Conservation (phyloP, 139 green algal species). For the Raphidocelis subcapitata region DNA sequence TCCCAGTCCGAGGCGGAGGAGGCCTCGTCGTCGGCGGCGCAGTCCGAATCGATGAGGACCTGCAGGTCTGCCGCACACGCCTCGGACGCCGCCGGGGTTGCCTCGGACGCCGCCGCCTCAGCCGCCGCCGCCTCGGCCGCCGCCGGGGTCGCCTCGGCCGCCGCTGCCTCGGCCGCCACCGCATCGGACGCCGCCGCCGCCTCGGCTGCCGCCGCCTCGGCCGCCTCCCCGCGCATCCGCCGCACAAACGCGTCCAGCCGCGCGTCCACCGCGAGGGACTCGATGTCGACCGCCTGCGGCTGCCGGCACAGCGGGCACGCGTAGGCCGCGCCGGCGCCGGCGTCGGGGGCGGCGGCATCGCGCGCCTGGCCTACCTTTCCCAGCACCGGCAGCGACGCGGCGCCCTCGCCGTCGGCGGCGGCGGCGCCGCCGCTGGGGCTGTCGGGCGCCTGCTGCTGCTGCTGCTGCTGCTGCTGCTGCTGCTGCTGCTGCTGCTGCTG, state of each 20-base stretch:
- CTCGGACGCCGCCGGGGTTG: too few species aligned
- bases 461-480: too few species aligned
- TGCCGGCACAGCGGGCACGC: conserved; percentile 80
- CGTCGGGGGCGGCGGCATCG: conserved; percentile 9
- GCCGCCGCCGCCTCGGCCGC: too few species aligned
- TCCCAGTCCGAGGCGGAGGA: too few species aligned
- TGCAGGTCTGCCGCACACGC: background rate
- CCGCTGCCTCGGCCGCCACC: too few species aligned
- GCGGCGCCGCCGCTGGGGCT: too few species aligned
- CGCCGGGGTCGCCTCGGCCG: too few species aligned
- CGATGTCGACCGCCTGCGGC: conserved; percentile 71
- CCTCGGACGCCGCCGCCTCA: too few species aligned
- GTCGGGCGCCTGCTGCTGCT: too few species aligned
- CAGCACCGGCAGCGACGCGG: conserved; percentile 12
- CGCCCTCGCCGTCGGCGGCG: background rate
- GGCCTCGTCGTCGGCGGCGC: too few species aligned
- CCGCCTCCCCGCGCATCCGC: conserved; percentile 35
- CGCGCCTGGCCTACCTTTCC: conserved; percentile 32
- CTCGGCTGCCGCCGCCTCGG: background rate
- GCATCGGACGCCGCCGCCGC: too few species aligned
- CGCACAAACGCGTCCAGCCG: conserved; percentile 67
- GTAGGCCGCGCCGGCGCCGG: conserved; percentile 41
- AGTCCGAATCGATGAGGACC: too few species aligned
- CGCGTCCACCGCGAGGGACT: conserved; percentile 72
- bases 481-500: conserved; percentile 14